Evolutionary conservation across 1,139 yeast species (phyloP).

Genomic region (Spencermartinsiella ligniputridi): DNA sequence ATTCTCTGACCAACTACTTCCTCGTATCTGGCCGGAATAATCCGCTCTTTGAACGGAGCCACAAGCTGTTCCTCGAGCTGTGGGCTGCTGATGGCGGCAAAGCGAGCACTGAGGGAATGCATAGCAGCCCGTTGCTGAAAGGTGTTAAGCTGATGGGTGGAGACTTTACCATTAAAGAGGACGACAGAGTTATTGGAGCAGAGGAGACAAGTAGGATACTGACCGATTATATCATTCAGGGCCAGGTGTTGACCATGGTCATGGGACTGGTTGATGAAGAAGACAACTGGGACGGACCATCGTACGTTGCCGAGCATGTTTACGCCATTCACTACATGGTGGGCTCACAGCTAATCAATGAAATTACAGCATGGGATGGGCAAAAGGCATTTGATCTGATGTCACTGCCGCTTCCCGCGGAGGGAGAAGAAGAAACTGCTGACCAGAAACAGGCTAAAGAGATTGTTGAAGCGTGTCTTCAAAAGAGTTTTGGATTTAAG

Average conservation of each 20-base stretch:
- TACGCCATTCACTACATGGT: constrained; percentile 2
- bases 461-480: constrained; percentile 6
- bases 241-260: constrained; percentile 4
- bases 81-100: constrained; percentile 5
- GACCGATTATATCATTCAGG: constrained; percentile 6
- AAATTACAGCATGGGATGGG: constrained; percentile 4
- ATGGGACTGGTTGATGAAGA: constrained; percentile 2
- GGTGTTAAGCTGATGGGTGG: not conserved
- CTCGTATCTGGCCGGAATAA: constrained; percentile 1
- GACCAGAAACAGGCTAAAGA: constrained; percentile 5
- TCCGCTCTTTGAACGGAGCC: constrained; percentile 4
- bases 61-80: constrained; percentile 3
- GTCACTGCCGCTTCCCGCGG: constrained; percentile 5
- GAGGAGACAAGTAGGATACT: constrained; percentile 3
- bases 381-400: constrained; percentile 4
- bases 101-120: constrained; percentile 4
- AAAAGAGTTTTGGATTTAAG: constrained; percentile 5
- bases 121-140: constrained; percentile 5
- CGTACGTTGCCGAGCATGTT: constrained; percentile 2
- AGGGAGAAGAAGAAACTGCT: constrained; percentile 3
- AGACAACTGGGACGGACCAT: constrained; percentile 6
- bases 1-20: constrained; percentile 4
- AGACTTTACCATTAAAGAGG: constrained; percentile 1
- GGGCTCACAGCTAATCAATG: constrained; percentile 5
- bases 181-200: not conserved